A percentile compares a stretch with the other conserved stretches of the same genome.
Conservation (phyloP, 192 early-diverging fungal genomes). For the Backusella liffmaniae region DNA sequence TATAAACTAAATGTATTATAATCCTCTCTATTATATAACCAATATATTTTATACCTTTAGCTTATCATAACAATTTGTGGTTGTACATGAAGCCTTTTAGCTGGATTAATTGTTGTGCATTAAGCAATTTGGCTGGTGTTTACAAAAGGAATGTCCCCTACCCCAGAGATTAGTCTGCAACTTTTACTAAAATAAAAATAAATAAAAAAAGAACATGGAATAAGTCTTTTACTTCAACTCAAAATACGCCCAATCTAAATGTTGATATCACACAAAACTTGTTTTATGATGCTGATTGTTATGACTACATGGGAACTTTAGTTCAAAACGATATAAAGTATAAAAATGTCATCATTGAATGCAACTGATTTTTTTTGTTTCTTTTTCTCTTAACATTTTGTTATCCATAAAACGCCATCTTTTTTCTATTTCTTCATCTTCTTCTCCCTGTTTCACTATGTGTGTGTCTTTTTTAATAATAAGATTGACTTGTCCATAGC, state of each 20-base stretch:
- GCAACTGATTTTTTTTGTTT: not conserved
- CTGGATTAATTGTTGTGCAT: slow-evolving; percentile 1
- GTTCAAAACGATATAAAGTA: not conserved
- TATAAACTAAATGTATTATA: not conserved
- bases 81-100: not conserved
- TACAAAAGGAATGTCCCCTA: not conserved
- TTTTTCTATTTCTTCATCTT: not conserved
- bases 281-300: not conserved
- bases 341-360: not conserved
- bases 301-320: not conserved
- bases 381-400: not conserved
- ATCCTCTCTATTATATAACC: not conserved
- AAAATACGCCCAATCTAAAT: not conserved
- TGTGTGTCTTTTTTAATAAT: not conserved
- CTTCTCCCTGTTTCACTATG: not conserved
- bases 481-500: not conserved
- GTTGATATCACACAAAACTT: not conserved
- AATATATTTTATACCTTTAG: not conserved
- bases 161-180: not conserved
- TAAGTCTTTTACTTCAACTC: not conserved
- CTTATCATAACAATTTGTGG: not conserved
- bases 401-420: not conserved
- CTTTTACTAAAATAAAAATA: not conserved
- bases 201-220: not conserved
- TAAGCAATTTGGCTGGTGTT: not conserved